Conservation (phyloP, 2,329 filamentous ascomycete genomes). For the Plenodomus lindquistii region DNA sequence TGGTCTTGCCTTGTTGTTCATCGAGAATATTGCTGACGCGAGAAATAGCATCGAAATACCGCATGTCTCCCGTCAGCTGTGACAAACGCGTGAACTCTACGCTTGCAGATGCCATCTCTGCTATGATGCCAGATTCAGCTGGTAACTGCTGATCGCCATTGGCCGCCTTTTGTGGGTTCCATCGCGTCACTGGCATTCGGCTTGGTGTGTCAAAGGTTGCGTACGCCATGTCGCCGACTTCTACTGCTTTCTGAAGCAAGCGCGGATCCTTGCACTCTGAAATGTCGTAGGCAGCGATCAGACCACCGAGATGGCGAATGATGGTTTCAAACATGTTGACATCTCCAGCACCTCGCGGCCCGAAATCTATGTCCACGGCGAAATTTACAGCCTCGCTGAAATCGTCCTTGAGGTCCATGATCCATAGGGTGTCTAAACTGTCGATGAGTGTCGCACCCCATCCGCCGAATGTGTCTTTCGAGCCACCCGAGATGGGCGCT, state of each 20-base stretch:
- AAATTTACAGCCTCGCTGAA: conserved; percentile 50
- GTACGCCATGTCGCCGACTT: conserved; percentile 79
- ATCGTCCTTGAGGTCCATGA: conserved; percentile 51
- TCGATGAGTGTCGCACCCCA: conserved; percentile 53
- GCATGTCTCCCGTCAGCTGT: conserved; percentile 49
- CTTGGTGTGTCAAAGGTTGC: conserved; percentile 89
- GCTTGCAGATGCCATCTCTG: conserved; percentile 51
- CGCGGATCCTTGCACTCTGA: conserved; percentile 66
- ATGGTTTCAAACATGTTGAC: conserved; percentile 55
- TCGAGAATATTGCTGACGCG: conserved; percentile 48
- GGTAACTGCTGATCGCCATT: conserved; percentile 42
- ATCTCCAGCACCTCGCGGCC: conserved; percentile 38
- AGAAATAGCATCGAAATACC: conserved; percentile 52
- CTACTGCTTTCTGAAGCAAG: conserved; percentile 75
- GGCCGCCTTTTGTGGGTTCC: conserved; percentile 45
- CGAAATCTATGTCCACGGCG: conserved; percentile 48
- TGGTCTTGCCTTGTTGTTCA: conserved; percentile 45
- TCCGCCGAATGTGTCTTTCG: conserved; percentile 48
- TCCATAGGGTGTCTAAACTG: conserved; percentile 51
- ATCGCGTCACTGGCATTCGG: conserved; percentile 71
- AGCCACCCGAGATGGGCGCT: conserved; percentile 45
- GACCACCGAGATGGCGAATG: conserved; percentile 83
- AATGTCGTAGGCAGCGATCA: conserved; percentile 85
- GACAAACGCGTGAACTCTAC: conserved; percentile 54
- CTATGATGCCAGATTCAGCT: conserved; percentile 45